phyloP scores from a whole-genome alignment of 805 yeast genomes.

The Sugiyamaella mastotermitis region DNA sequence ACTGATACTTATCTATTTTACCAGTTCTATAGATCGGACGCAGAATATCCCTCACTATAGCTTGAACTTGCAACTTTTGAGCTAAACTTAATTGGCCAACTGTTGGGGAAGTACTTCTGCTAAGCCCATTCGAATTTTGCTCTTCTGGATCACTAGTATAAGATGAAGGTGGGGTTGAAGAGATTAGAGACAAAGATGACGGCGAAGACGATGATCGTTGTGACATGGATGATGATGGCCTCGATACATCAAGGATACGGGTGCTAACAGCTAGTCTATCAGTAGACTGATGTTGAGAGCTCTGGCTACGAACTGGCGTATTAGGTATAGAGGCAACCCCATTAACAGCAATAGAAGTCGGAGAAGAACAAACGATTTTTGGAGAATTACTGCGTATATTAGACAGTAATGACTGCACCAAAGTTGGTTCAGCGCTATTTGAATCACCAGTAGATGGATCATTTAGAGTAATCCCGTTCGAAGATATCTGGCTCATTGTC shows the following conservation, averaged over 20 bases:
- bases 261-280: not conserved
- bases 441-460: too few relatives aligned
- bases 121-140: too few relatives aligned
- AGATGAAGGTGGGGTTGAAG: conserved; percentile 2
- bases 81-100: conserved; percentile 23
- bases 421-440: conserved; percentile 9
- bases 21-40: conserved; percentile 42
- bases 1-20: conserved; percentile 34
- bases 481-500: too few relatives aligned
- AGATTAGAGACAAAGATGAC: conserved; percentile 2
- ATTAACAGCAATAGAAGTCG: too few relatives aligned
- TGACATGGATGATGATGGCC: conserved; percentile 3
- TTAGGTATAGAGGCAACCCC: too few relatives aligned
- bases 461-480: too few relatives aligned
- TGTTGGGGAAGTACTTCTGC: conserved; percentile 3
- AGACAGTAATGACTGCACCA: conserved; percentile 21
- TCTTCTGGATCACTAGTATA: conserved; percentile 8
- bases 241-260: not conserved
- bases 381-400: conserved; percentile 20
- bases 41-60: conserved; percentile 47
- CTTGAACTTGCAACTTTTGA: conserved; percentile 54
- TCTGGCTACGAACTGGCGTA: too few relatives aligned
- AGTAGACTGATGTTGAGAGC: too few relatives aligned
- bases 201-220: conserved; percentile 8
- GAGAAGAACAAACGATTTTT: too few relatives aligned